phyloP scores from a whole-genome alignment of 768 basidiomycete species.

The Lentinula lateritia region DNA sequence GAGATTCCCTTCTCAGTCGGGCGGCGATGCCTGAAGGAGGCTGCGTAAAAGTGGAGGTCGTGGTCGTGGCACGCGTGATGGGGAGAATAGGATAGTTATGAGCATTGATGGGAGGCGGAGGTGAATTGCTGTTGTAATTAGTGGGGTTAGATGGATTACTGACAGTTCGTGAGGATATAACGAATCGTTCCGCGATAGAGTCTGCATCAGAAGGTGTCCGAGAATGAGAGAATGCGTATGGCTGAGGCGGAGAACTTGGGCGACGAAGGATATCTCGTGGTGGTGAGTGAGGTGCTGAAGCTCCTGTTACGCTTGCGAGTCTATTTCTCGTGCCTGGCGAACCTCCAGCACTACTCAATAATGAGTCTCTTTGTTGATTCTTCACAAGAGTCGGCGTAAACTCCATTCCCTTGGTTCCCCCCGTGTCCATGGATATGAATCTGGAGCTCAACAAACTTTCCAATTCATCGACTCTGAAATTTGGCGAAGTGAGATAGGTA shows the following conservation, averaged over 20 bases:
- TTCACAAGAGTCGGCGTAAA: constrained; percentile 71
- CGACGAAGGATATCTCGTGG: constrained; percentile 2
- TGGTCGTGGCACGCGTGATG: not conserved
- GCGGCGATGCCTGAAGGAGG: not conserved
- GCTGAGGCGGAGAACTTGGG: constrained; percentile 4
- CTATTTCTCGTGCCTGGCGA: constrained; percentile 12
- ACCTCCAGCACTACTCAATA: constrained; percentile 23
- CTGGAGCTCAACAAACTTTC: constrained; percentile 72
- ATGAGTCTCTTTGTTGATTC: constrained; percentile 56
- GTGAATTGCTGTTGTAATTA: not conserved
- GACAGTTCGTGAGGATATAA: constrained; percentile 21
- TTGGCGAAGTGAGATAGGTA: constrained; percentile 61
- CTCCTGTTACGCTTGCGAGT: not conserved
- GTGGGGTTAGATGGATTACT: not conserved
- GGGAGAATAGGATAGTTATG: constrained; percentile 5
- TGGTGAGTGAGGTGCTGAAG: constrained; percentile 2
- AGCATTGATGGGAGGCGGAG: not conserved
- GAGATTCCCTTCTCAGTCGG: constrained; percentile 6
- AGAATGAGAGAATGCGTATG: constrained; percentile 2
- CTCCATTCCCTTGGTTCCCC: constrained; percentile 13
- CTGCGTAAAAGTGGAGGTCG: constrained; percentile 16
- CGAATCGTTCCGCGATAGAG: constrained; percentile 29
- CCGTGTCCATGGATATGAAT: constrained; percentile 59
- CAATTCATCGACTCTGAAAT: constrained; percentile 71
- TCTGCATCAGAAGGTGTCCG: not conserved